Percentiles rank a stretch among this genome's conserved stretches.
Conservation (phyloP, 108 stramenopile genomes). For the Nannochloropsis granulata region DNA sequence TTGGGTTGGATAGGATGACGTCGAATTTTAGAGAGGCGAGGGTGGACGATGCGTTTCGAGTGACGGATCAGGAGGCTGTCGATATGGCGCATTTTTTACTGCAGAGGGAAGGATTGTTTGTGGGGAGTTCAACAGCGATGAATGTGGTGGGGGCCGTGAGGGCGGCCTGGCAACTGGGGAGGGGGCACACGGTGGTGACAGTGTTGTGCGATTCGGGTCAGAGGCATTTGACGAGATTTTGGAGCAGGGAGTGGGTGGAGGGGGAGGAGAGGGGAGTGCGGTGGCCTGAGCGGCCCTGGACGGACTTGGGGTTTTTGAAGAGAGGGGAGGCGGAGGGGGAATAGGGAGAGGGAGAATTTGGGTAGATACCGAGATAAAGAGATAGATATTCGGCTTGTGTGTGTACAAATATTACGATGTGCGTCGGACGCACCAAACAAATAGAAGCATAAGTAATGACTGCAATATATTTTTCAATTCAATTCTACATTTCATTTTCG, state of each 20-base stretch:
- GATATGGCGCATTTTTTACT: slow-evolving; percentile 84
- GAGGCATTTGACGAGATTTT: slow-evolving; percentile 64
- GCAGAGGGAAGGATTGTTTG: slow-evolving; percentile 69
- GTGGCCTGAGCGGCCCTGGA: not conserved
- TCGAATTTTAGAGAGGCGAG: slow-evolving; percentile 54
- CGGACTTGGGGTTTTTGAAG: not conserved
- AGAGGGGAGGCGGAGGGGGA: not conserved
- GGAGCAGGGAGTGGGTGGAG: slow-evolving; percentile 56
- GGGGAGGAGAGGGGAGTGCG: slow-evolving; percentile 42
- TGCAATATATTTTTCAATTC: no score
- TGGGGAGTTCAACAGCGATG: slow-evolving; percentile 88
- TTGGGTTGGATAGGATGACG: slow-evolving; percentile 85
- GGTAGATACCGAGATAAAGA: not conserved
- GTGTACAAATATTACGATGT: no score
- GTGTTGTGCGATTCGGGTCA: slow-evolving; percentile 71
- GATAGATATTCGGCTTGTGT: no score
- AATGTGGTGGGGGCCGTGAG: slow-evolving; percentile 72
- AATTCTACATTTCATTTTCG: no score
- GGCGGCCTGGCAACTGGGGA: slow-evolving; percentile 41
- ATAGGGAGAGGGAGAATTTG: not conserved
- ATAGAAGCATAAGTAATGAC: no score
- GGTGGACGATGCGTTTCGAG: slow-evolving; percentile 9
- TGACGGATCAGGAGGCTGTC: slow-evolving; percentile 61
- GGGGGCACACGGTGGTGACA: slow-evolving; percentile 56
- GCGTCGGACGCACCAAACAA: no score